phyloP scores from a whole-genome alignment of 805 yeast species.

The Kodamaea neixiangensis region DNA sequence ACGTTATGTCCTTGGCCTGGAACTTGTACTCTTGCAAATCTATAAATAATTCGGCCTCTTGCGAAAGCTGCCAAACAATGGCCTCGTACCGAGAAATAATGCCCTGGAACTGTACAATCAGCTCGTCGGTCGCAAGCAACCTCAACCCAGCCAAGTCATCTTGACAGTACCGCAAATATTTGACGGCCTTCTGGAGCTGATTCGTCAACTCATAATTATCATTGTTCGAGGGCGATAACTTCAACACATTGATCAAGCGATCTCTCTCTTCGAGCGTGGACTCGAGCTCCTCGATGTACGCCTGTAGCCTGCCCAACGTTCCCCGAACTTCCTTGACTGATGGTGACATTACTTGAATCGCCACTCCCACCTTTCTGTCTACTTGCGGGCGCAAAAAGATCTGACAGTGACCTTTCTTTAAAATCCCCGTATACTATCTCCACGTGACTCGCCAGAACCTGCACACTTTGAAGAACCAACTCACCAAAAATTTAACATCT shows the following conservation, averaged over 20 bases:
- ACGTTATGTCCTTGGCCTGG: conserved; percentile 7
- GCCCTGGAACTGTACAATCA: conserved; percentile 11
- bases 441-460: conserved; percentile 5
- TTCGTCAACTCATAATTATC: conserved; percentile 40
- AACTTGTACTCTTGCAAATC: conserved; percentile 35
- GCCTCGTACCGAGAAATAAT: conserved; percentile 21
- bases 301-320: conserved; percentile 20
- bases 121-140: background rate
- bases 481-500: background rate
- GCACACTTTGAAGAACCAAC: background rate
- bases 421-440: background rate
- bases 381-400: conserved; percentile 3
- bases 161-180: conserved; percentile 30
- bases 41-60: conserved; percentile 27
- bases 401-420: background rate
- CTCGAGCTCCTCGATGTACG: conserved; percentile 30
- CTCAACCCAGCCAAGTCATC: conserved; percentile 24
- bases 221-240: conserved; percentile 39
- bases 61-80: conserved; percentile 17
- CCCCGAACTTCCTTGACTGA: conserved; percentile 21
- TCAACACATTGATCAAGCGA: conserved; percentile 27
- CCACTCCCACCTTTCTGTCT: conserved; percentile 1
- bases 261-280: conserved; percentile 36
- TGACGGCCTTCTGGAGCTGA: conserved; percentile 26
- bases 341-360: conserved; percentile 7